Evolutionary conservation across 179 eudicot species (phyloP).

Genomic region (Camellia oleifera): DNA sequence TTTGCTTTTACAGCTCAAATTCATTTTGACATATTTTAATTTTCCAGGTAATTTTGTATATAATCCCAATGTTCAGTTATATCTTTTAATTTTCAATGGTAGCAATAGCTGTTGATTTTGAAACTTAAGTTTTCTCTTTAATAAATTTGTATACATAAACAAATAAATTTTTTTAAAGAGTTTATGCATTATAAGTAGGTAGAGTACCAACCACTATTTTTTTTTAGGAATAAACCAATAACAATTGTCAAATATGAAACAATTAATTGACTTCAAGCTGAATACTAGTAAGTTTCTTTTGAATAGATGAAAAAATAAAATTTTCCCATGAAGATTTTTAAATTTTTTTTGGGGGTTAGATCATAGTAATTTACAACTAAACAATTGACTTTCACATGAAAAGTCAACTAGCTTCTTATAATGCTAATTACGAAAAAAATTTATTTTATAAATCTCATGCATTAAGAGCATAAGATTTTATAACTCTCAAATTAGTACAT

Average conservation of each 20-base stretch:
- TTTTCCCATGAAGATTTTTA: background rate
- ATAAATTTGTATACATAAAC: background rate
- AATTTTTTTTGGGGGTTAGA: too few species aligned
- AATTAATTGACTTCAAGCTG: too few species aligned
- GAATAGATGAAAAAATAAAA: background rate
- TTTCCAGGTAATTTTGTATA: background rate
- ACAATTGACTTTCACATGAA: too few species aligned
- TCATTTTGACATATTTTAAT: background rate
- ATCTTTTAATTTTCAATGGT: background rate
- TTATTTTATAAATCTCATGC: background rate
- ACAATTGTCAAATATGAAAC: too few species aligned
- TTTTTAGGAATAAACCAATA: too few species aligned
- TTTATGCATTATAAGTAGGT: too few species aligned
- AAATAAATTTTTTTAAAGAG: background rate
- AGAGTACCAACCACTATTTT: too few species aligned
- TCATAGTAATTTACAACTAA: too few species aligned
- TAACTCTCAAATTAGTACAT: conserved; percentile 21
- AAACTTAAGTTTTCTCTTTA: background rate
- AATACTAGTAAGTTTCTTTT: background rate
- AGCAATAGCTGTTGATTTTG: background rate
- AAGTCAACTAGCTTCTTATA: too few species aligned
- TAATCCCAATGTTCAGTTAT: background rate
- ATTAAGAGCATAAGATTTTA: conserved; percentile 14
- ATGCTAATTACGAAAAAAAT: too few species aligned
- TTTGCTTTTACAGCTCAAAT: background rate